Base-by-base conservation (phyloP, 306 rosid species). In the Quercus gilva region DNA sequence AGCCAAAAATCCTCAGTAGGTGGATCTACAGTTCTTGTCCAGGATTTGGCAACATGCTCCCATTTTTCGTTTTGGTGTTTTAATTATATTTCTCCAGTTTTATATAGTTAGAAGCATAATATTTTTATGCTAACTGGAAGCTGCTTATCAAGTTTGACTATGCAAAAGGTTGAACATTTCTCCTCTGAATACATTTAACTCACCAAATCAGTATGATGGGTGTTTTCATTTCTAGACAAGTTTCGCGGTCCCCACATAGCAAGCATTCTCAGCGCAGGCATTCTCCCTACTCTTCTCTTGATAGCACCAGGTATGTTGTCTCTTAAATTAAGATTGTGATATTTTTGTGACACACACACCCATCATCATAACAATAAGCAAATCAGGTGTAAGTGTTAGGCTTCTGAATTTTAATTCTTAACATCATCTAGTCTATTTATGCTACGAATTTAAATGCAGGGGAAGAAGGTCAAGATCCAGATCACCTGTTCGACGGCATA, bases 181-280 rank as follows among this genome's bases (percentile, higher is more conserved):
- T 86, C 84, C 84, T 81, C 83, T 80, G 61, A 82, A 81, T 86
- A 63, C 82, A 78, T 84, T 83, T 84, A 90, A 87, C 97, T 96
- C 88, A 91, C 94, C 87, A 85, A 88, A 88, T 86, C 84, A 91
- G 97, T 90, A 90, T 90, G 91, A 92, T 93, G 93, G 90, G 76
- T 86, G 83, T 82, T 93, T 93, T 88, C 89, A 85, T 93, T 96
- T 96, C 90, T 96, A 96, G 99, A 96, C 99, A 90, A 90, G 92
- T 96, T 90, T 96, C 90, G 94, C 90, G 97, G 98, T 96, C 99
- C 83, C 99, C 98, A 71, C 92, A 90, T 96, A 93, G 97, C 99
- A 96, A 96, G 99, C 98, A 90, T 92, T 90, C 97, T 83, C 99
- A 93, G 88, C 94, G 91, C 96, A 90, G 97, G 93, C 99, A 91